Evolutionary conservation across 345 rosid species (phyloP), one percentile per base, ranked within the genome.

Genomic region (Citrus sp.): DNA sequence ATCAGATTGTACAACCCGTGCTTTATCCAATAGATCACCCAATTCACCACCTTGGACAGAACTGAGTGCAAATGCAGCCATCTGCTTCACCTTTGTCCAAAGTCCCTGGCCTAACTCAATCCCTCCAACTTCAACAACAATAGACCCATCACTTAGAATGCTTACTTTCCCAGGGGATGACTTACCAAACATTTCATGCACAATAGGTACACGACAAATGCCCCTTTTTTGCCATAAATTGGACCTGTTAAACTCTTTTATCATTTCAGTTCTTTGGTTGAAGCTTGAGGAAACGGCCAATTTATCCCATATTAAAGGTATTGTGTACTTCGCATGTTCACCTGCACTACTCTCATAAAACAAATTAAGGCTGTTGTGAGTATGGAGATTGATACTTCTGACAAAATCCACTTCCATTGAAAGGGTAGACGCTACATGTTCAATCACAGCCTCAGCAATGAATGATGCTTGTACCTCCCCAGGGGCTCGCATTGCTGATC

Each of bases 51-150:
- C 87, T 59, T 85, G 85, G 62, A 86, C 72, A 67, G 80, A 88
- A 82, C 97, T 84, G 25, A 95, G 93, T 66, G 88, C 94, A 89
- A 87, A 94, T 73, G 98, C 98, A 81, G 87, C 90, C 89, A 86
- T 90, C 82, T 96, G 99, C 80, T 94, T 95, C 54, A 87, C 99
- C 85, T 96, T 96, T 3, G 98, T 94, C 95, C 96, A 96, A 24
- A 96, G 89, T 63, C 99, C 99, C 87, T 92, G 98, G 21, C 98
- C 99, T 16, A 95, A 69, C 81, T 95, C 99, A 82, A 87, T 87
- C 40, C 98, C 99, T 68, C 97, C 97, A 79, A 95, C 95, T 86
- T 95, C 98, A 79, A 90, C 97, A 49, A 79, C 95, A 80, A 96
- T 72, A 66, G 99, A 96, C n/a, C 97, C 97, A 75, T 96, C 99